phyloP scores from a whole-genome alignment of 2,329 filamentous ascomycete species.

The Cladosporium phlei region DNA sequence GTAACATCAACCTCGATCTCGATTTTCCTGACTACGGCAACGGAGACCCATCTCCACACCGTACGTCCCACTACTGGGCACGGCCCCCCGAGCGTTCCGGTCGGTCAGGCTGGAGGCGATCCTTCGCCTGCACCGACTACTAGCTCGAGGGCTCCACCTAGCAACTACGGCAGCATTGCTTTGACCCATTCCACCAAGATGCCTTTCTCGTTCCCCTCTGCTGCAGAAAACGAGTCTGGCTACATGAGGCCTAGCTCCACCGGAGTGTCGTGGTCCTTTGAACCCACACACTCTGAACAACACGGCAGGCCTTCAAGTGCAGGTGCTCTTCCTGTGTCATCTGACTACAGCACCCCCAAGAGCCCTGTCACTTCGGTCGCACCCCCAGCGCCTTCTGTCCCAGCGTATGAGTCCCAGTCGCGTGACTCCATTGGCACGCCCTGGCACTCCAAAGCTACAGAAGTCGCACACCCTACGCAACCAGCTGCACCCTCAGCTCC shows the following conservation, averaged over 20 bases:
- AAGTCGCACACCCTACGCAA: background rate
- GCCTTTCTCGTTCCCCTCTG: background rate
- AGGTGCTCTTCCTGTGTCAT: background rate
- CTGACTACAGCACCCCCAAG: background rate
- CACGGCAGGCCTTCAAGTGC: slow-evolving; percentile 1
- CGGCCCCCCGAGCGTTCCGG: background rate
- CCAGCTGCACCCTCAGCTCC: background rate
- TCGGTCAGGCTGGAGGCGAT: slow-evolving; percentile 3
- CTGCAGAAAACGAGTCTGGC: background rate
- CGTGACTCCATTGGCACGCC: background rate
- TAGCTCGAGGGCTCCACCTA: slow-evolving; percentile 3
- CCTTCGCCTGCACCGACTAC: slow-evolving; percentile 1
- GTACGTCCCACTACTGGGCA: background rate
- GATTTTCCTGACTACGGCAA: background rate
- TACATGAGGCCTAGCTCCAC: background rate
- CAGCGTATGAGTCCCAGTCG: background rate
- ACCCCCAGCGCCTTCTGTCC: background rate
- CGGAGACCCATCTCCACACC: slow-evolving; percentile 9
- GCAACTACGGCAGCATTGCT: slow-evolving; percentile 10
- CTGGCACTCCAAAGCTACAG: background rate
- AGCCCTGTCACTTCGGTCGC: slow-evolving; percentile 4
- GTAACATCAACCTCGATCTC: slow-evolving; percentile 6
- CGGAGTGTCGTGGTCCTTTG: background rate
- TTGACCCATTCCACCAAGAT: slow-evolving; percentile 11
- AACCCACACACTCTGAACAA: background rate